Evolutionary conservation across 140 eudicot genomes (phyloP), one percentile per base, ranked within the genome.

Genomic region (Flaveria floridana): DNA sequence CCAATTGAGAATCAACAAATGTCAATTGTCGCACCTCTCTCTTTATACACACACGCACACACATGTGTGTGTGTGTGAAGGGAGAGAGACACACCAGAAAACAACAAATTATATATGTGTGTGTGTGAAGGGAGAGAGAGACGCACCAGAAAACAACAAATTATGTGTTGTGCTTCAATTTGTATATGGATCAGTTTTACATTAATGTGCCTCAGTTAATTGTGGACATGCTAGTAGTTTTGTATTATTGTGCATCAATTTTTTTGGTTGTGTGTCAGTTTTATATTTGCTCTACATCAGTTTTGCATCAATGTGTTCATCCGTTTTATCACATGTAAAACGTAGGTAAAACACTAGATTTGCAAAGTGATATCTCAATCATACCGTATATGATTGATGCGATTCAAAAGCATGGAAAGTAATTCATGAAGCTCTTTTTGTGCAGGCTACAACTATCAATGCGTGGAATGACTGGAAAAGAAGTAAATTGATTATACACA

Each of bases 401-500:
- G 7, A 44, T 44, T 44, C 50, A 44, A 44, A 44, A 2, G 8
- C 50, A 11, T 44, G 50, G 50, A 44, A 44, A 9, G 14, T 44
- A 44, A 44, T 44, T 44, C 13, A 44, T 44, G 13, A 10, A 7
- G 50, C 50, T 18, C 62, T 18, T 39, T 39, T 65, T 26, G 50
- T 65, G 70, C 23, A 65, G 7, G 28, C 71, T 37, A 11, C 42
- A 10, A 46, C 41, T 11, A 68, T 20, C 2, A 68, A 20, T 66
- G 41, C n/a, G 23, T 26, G 23, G 6, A 46, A 34, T 34, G 56
- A 71, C 14, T 1, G 30, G 15, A 41, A 68, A 51, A 2, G 25
- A 6, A 76, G 23, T 70, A 28, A 15, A 48, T 14, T 25, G 26
- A 50, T 50, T 47, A 67, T 34, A 47, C 7, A 15, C 89, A 94